A percentile compares a stretch with the other conserved stretches of the same genome.
phyloP scores from a whole-genome alignment of 176 grass and related monocot genomes.

The Carex pumila region DNA sequence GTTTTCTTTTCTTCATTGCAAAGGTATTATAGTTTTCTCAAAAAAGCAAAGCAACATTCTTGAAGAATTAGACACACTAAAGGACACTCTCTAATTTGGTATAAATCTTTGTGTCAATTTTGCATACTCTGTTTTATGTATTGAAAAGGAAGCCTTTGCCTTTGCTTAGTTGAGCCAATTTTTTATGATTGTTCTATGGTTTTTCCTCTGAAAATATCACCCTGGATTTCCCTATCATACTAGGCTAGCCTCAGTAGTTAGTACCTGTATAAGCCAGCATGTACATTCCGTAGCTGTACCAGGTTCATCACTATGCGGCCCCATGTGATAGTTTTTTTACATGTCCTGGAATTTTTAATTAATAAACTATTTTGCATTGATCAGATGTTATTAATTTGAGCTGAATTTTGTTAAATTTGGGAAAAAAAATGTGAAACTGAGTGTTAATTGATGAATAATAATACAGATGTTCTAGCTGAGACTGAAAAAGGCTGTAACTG shows the following conservation, averaged over 20 bases:
- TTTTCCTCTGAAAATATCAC: background rate
- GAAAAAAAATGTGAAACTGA: background rate
- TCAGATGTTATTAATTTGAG: background rate
- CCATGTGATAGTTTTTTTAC: background rate
- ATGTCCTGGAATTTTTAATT: background rate
- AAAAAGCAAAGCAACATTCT: conserved; percentile 95
- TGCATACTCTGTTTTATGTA: background rate
- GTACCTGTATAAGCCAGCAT: background rate
- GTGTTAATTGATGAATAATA: background rate
- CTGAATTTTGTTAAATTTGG: background rate
- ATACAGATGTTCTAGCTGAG: background rate
- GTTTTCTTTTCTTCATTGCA: background rate
- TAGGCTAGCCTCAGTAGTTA: background rate
- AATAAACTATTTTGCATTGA: background rate
- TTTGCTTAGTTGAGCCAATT: background rate
- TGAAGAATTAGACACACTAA: conserved; percentile 76
- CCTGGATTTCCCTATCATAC: background rate
- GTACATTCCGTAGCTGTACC: background rate
- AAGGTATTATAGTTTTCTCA: background rate
- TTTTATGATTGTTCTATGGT: background rate
- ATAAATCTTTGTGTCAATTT: conserved; percentile 18
- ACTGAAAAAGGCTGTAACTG: background rate
- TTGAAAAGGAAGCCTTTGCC: background rate
- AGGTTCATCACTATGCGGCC: background rate
- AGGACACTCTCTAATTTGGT: conserved; percentile 80